Percentiles rank a stretch among this genome's conserved stretches.
These are phyloP conservation scores for Cocos nucifera DNA, from an alignment of 176 grass and related monocot species.

Conservation along the genomic window DNA sequence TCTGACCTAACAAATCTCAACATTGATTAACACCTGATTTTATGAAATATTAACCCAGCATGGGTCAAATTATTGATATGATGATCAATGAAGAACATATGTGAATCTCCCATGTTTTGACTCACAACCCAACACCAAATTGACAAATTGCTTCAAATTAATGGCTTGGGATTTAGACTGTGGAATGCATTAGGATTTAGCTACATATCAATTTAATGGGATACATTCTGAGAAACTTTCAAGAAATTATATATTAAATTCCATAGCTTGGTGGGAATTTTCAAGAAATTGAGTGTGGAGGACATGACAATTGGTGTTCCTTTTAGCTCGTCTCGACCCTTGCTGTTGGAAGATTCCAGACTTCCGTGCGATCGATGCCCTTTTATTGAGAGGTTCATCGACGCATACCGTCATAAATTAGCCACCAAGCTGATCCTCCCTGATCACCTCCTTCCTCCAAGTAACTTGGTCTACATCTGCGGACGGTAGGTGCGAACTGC, in stretches of 20 bases:
- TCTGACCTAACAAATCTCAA: too few species aligned
- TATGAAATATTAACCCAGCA: too few species aligned
- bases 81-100: accelerated
- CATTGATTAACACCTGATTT: too few species aligned
- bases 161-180: too few species aligned
- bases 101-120: too few species aligned
- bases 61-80: too few species aligned
- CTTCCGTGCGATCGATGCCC: not conserved
- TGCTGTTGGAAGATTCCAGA: conserved; percentile 29
- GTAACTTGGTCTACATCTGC: conserved; percentile 5
- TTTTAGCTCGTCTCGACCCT: conserved; percentile 20
- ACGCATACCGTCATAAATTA: conserved; percentile 11
- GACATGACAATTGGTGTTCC: conserved; percentile 11
- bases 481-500: conserved; percentile 15
- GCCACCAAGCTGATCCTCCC: not conserved
- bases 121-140: too few species aligned
- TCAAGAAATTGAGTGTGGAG: conserved; percentile 10
- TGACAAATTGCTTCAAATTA: too few species aligned
- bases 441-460: not conserved
- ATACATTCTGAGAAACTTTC: too few species aligned
- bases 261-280: conserved; percentile 23
- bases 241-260: too few species aligned
- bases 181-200: too few species aligned
- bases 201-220: too few species aligned
- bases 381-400: conserved; percentile 22